phyloP scores from a whole-genome alignment of 495 filamentous ascomycete genomes.

The Pyronema domesticum region DNA sequence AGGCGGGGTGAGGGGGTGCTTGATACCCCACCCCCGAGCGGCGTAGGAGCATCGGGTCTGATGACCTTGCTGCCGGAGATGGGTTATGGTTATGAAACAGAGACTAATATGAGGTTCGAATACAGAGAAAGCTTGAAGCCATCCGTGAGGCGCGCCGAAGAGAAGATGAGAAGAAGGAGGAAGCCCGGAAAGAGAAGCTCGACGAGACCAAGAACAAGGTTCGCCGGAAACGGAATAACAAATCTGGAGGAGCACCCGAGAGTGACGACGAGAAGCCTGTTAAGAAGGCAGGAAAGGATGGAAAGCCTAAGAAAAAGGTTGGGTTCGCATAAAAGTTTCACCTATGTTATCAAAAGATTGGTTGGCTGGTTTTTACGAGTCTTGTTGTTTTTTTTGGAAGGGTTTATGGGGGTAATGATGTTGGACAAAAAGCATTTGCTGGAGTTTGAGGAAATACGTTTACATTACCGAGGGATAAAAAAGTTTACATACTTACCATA shows the following conservation, averaged over 20 bases:
- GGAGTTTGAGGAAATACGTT: too few relatives aligned
- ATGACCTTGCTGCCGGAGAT: neutral
- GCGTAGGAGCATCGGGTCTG: too few relatives aligned
- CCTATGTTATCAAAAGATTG: too few relatives aligned
- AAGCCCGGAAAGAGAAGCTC: neutral
- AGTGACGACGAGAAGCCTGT: neutral
- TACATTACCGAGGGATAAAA: too few relatives aligned
- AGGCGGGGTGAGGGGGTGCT: neutral
- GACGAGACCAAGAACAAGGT: conserved; percentile 4
- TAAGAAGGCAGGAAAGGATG: neutral
- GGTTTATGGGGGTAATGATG: too few relatives aligned
- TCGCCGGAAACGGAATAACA: neutral
- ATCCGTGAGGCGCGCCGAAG: conserved; percentile 2
- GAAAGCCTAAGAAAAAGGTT: conserved; percentile 5
- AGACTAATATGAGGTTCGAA: neutral
- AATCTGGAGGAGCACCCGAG: neutral
- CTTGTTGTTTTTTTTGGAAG: too few relatives aligned
- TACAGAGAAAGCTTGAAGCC: conserved; percentile 2
- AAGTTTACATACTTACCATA: too few relatives aligned
- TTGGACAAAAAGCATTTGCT: too few relatives aligned
- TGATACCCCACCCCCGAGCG: too few relatives aligned
- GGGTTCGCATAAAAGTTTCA: neutral
- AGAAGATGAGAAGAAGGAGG: conserved; percentile 2
- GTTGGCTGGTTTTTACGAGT: too few relatives aligned
- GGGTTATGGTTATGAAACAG: too few relatives aligned